Evolutionary conservation across 139 green algal genomes (phyloP).

Genomic region (Axilococcus clingmanii): DNA sequence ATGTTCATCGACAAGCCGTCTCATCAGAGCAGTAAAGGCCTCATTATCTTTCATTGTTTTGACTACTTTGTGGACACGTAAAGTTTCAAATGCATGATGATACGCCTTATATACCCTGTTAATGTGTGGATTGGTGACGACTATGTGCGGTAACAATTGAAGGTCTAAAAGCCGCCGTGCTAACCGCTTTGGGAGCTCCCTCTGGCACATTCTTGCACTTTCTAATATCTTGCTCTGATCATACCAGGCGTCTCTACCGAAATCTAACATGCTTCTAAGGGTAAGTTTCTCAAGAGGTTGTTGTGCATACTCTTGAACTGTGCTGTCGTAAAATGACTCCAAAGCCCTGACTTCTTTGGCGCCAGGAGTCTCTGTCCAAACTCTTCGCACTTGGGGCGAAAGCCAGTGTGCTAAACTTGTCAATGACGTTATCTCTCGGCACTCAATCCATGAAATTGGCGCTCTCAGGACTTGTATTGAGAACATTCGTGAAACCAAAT

Average conservation of each 20-base stretch:
- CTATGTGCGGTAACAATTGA: conserved; percentile 78
- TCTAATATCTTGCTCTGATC: conserved; percentile 3
- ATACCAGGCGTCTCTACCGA: conserved; percentile 1
- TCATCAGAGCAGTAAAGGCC: conserved; percentile 56
- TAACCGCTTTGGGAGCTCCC: conserved; percentile 64
- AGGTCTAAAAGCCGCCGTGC: conserved; percentile 78
- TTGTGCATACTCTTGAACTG: conserved; percentile 2
- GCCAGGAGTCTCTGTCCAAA: too few species aligned
- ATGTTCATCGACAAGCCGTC: conserved; percentile 75
- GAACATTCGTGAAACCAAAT: too few species aligned
- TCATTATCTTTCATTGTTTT: conserved; percentile 53
- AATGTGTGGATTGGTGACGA: conserved; percentile 89
- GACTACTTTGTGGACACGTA: conserved; percentile 36
- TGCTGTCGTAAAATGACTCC: too few species aligned
- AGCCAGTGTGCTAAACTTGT: too few species aligned
- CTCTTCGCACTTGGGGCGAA: too few species aligned
- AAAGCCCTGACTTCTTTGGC: too few species aligned
- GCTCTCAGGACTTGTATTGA: too few species aligned
- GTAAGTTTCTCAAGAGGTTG: conserved; percentile 1
- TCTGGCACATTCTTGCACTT: background rate
- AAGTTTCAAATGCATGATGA: conserved; percentile 56
- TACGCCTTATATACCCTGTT: conserved; percentile 75
- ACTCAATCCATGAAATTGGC: too few species aligned
- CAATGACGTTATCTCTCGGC: too few species aligned
- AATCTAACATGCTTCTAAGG: background rate